Conservation (phyloP, 768 basidiomycete genomes). For the Hypsizygus marmoreus region DNA sequence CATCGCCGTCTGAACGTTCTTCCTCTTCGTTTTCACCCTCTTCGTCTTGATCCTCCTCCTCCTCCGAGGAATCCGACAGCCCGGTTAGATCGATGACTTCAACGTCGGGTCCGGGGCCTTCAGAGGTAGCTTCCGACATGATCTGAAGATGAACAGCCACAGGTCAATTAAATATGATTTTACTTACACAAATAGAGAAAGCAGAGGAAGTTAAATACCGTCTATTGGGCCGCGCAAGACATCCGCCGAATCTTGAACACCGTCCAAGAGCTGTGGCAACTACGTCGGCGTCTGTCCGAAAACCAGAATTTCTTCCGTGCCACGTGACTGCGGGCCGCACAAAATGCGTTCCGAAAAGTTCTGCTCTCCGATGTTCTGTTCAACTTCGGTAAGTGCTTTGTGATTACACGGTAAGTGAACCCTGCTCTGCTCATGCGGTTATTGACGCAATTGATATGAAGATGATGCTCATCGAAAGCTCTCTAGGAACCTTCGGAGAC, state of each 20-base stretch:
- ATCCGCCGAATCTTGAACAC: constrained; percentile 4
- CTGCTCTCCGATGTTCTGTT: background rate
- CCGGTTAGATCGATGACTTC: constrained; percentile 50
- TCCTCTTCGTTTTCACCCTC: constrained; percentile 20
- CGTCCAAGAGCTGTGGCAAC: background rate
- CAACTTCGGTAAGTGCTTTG: background rate
- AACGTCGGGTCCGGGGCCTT: no score
- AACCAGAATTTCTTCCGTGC: background rate
- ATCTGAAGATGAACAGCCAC: constrained; percentile 19
- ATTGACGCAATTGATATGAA: background rate
- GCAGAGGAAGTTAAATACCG: constrained; percentile 6
- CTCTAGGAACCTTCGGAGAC: no score
- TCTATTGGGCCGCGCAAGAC: constrained; percentile 2
- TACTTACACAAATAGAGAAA: background rate
- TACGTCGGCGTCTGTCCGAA: background rate
- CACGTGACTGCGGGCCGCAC: constrained; percentile 18
- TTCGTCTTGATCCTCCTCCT: constrained; percentile 24
- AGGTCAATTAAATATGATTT: constrained; percentile 3
- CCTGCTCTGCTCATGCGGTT: background rate
- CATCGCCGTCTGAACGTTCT: constrained; percentile 20
- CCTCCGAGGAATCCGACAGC: constrained; percentile 36
- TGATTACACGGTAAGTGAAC: background rate
- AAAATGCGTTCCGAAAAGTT: background rate
- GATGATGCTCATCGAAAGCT: no score
- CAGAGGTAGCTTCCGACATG: constrained; percentile 24